A percentile compares a stretch with the other conserved stretches of the same genome.
phyloP scores from a whole-genome alignment of 2,329 filamentous ascomycete species.

The Aspergillus sp. region DNA sequence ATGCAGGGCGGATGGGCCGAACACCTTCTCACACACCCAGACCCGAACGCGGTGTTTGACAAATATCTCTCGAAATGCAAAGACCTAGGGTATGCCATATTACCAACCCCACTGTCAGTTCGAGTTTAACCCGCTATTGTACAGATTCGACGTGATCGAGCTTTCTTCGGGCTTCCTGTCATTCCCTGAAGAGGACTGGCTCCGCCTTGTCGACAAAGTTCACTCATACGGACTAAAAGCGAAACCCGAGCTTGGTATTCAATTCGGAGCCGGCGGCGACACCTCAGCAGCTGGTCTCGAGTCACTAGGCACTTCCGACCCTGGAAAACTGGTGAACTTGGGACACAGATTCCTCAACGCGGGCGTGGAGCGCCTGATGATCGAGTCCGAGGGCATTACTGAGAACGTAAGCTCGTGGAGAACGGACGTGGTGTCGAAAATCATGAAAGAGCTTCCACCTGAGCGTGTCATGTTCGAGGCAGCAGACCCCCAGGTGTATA shows the following conservation, averaged over 20 bases:
- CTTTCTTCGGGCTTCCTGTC: conserved; percentile 56
- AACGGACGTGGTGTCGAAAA: conserved; percentile 55
- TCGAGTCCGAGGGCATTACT: conserved; percentile 60
- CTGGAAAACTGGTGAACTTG: conserved; percentile 50
- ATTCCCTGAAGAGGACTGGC: conserved; percentile 55
- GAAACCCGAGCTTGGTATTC: conserved; percentile 58
- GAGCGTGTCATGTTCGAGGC: conserved; percentile 61
- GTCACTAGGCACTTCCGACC: conserved; percentile 51
- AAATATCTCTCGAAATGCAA: conserved; percentile 55
- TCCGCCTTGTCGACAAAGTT: conserved; percentile 51
- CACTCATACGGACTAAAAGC: conserved; percentile 51
- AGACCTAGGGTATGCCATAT: conserved; percentile 42
- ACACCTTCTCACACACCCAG: conserved; percentile 52
- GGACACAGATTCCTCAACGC: conserved; percentile 52
- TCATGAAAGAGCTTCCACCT: conserved; percentile 51
- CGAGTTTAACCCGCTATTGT: background rate
- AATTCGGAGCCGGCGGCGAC: conserved; percentile 58
- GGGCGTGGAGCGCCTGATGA: conserved; percentile 58
- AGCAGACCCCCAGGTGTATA: conserved; percentile 56
- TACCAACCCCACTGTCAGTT: background rate
- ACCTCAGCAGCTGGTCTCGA: conserved; percentile 49
- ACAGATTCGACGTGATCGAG: conserved; percentile 55
- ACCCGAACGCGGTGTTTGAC: conserved; percentile 48
- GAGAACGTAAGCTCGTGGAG: conserved; percentile 57
- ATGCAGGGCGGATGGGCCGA: conserved; percentile 54